Evolutionary conservation across 2,329 filamentous ascomycete species (phyloP), one percentile per base, ranked within the genome.

Genomic region (Didymella segeticola): DNA sequence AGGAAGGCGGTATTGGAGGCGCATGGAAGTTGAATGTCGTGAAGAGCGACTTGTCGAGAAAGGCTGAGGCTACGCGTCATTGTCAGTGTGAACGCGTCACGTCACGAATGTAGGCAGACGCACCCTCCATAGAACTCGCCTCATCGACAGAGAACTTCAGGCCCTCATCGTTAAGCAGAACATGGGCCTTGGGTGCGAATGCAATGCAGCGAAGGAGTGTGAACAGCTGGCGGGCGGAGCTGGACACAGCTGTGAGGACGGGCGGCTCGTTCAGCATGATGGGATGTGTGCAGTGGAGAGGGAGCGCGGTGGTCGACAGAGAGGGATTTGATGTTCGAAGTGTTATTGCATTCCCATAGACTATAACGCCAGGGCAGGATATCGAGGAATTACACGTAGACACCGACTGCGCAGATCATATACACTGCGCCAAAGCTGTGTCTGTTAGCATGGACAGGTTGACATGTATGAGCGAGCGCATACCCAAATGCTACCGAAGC

Each of bases 381-480:
- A 57, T 57, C 47, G 51, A 37, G 42, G n/a, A 47, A 51, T 78
- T 86, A 99, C 76, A 99, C 91, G 87, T 99, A 98, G 73, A 99
- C 95, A 75, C 95, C 95, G 74, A 95, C 95, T 56, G 93, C 95
- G 79, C 95, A 99, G 79, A 99, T 98, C 89, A 97, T 96, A 79
- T 95, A 97, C 38, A 99, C 92, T 43, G 93, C 89, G 67, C 95
- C 95, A 76, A 96, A 90, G 43, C 93, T 97, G 31, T n/a, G 38
- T 22, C 38, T 29, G 41, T 34, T 20, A 47, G 53, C 42, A 43
- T 33, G 41, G 17, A 14, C 5, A 26, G 25, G 5, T 10, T 26
- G 10, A 10, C 5, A 10, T 5, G 25, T 26, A 10, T 26, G 25
- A 29, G 1, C 12, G 20, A 15, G 20, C 10, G 54, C 90, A 71